A percentile compares a stretch with the other conserved stretches of the same genome.
Evolutionary conservation across 371 early-diverging fungal species (phyloP).

Genomic region (Mucor lusitanicus): DNA sequence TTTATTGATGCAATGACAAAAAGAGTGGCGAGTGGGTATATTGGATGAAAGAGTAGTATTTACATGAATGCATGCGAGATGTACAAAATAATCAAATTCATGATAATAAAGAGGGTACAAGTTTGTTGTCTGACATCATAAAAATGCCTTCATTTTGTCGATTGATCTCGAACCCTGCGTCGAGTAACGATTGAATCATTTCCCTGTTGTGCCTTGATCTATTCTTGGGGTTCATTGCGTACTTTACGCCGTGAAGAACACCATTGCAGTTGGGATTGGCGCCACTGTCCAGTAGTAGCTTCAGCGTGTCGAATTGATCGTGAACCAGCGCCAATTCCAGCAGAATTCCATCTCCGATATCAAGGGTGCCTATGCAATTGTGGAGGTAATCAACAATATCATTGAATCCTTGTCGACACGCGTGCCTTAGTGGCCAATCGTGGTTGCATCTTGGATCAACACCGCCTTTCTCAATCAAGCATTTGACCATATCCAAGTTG

Average conservation of each 20-base stretch:
- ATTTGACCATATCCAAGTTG: conserved; percentile 8
- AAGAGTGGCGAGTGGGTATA: not conserved
- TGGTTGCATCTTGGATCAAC: conserved; percentile 29
- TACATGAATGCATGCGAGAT: not conserved
- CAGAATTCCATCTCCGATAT: conserved; percentile 21
- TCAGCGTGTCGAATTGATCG: not conserved
- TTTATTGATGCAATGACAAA: not conserved
- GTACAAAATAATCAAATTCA: not conserved
- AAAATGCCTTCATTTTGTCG: not conserved
- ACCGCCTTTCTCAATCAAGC: conserved; percentile 21
- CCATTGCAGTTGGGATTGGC: conserved; percentile 31
- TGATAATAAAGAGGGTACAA: not conserved
- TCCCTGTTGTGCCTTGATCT: not conserved
- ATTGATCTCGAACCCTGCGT: not conserved
- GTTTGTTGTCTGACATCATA: not conserved
- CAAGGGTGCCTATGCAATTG: not conserved
- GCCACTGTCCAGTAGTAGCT: conserved; percentile 14
- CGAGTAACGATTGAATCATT: not conserved
- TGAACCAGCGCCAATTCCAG: conserved; percentile 25
- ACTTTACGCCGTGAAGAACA: conserved; percentile 20
- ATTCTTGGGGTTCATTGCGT: not conserved
- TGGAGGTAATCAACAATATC: conserved; percentile 8
- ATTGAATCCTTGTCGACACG: conserved; percentile 16
- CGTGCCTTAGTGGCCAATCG: conserved; percentile 25
- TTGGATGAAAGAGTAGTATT: not conserved